phyloP scores from a whole-genome alignment of 345 rosid genomes.

The Euphorbia peplus region DNA sequence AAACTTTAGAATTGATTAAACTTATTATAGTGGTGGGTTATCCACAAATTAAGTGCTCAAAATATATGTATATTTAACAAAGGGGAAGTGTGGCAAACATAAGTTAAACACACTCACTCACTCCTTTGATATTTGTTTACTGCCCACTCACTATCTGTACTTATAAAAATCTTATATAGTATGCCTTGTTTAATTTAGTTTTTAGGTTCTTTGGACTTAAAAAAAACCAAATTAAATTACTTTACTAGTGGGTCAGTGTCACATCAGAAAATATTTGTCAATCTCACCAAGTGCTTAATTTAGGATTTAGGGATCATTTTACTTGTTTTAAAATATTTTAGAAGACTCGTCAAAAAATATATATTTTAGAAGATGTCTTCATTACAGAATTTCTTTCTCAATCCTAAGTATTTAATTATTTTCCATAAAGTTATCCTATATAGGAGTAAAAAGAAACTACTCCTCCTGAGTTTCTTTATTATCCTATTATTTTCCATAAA shows the following conservation, averaged over 20 bases:
- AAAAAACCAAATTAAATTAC: no score
- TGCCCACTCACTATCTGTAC: neutral
- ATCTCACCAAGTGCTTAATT: no score
- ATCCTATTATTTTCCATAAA: no score
- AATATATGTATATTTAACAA: constrained; percentile 13
- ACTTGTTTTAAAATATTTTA: no score
- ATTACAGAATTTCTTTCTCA: no score
- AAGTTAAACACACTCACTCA: constrained; percentile 13
- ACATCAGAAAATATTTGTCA: neutral
- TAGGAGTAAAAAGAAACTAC: no score
- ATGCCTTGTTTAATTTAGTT: neutral
- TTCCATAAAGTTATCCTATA: no score
- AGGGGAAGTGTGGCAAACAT: constrained; percentile 19
- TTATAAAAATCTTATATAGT: neutral
- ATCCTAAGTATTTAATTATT: no score
- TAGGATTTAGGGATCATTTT: no score
- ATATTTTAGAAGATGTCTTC: no score
- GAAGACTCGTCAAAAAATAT: no score
- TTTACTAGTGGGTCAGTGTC: neutral
- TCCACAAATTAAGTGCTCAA: constrained; percentile 7
- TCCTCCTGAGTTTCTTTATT: no score
- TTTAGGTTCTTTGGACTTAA: neutral
- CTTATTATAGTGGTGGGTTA: constrained; percentile 18
- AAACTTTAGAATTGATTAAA: neutral
- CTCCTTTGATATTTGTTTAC: neutral